A percentile compares a stretch with the other conserved stretches of the same genome.
Evolutionary conservation across 495 filamentous ascomycete species (phyloP).

Genomic region (Lasiosphaeria miniovina): DNA sequence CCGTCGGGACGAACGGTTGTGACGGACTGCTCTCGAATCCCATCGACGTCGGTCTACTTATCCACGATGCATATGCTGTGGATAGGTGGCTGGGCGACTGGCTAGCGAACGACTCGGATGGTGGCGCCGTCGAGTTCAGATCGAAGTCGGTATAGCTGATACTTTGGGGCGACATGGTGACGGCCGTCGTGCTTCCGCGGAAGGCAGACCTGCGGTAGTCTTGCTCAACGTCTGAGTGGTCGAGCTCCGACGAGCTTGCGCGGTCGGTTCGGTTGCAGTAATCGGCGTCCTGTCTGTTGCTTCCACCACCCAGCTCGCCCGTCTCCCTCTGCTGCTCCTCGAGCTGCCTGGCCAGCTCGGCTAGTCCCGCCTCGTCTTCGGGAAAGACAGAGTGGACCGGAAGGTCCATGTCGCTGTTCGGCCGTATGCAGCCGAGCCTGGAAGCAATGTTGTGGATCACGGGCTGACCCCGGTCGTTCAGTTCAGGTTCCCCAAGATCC

Average conservation of each 20-base stretch:
- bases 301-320: slow-evolving; percentile 20
- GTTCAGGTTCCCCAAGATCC: slow-evolving; percentile 53
- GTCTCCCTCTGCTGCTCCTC: slow-evolving; percentile 41
- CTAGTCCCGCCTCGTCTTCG: slow-evolving; percentile 50
- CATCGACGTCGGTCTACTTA: slow-evolving; percentile 34
- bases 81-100: slow-evolving; percentile 25
- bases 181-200: slow-evolving; percentile 27
- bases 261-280: slow-evolving; percentile 40
- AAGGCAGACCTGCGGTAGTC: slow-evolving; percentile 47
- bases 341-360: slow-evolving; percentile 47
- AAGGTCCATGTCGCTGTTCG: slow-evolving; percentile 52
- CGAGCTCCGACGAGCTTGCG: slow-evolving; percentile 51
- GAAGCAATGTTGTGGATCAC: slow-evolving; percentile 57
- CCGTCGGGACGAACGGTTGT: slow-evolving; percentile 23
- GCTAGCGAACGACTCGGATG: slow-evolving; percentile 32
- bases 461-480: slow-evolving; percentile 55
- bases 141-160: slow-evolving; percentile 46
- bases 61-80: slow-evolving; percentile 28
- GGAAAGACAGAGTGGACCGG: slow-evolving; percentile 51
- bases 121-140: slow-evolving; percentile 23
- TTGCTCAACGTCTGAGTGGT: slow-evolving; percentile 50
- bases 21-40: slow-evolving; percentile 23
- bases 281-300: slow-evolving; percentile 35
- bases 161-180: slow-evolving; percentile 47
- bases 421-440: slow-evolving; percentile 56